Evolutionary conservation across 306 rosid species (phyloP).

Genomic region (Delonix regia): DNA sequence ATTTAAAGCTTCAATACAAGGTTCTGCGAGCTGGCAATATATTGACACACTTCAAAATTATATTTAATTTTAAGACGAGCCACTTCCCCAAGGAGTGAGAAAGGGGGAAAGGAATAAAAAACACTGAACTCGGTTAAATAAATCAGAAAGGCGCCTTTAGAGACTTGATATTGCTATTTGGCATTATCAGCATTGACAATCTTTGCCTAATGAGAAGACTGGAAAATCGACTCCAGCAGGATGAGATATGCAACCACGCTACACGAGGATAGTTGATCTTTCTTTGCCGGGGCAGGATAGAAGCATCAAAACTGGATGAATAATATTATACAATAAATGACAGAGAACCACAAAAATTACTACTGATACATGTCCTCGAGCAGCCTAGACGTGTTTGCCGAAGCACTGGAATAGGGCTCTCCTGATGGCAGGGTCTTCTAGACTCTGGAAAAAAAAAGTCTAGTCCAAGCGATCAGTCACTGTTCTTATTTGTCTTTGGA

Average conservation of each 20-base stretch:
- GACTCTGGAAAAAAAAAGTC: conserved; percentile 36
- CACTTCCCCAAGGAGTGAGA: neutral
- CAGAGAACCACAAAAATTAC: conserved; percentile 4
- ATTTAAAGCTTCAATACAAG: neutral
- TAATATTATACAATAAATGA: conserved; percentile 44
- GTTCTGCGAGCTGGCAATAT: neutral
- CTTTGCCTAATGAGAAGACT: conserved; percentile 10
- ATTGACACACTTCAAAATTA: too few species aligned
- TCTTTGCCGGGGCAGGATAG: conserved; percentile 18
- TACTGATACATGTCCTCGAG: conserved; percentile 46
- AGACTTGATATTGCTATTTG: neutral
- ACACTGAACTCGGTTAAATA: too few species aligned
- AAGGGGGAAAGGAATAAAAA: too few species aligned
- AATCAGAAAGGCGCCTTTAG: neutral
- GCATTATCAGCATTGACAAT: neutral
- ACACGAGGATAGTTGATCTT: conserved; percentile 16
- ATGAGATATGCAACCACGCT: conserved; percentile 9
- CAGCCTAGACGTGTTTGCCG: conserved; percentile 29
- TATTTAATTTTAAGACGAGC: neutral
- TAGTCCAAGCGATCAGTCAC: conserved; percentile 25
- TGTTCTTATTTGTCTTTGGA: conserved; percentile 1
- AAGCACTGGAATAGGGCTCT: conserved; percentile 28
- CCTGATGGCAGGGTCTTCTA: conserved; percentile 10
- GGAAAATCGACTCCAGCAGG: neutral
- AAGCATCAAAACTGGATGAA: conserved; percentile 59